phyloP scores from a whole-genome alignment of 2,329 filamentous ascomycete genomes.

The Cytospora leucostoma region DNA sequence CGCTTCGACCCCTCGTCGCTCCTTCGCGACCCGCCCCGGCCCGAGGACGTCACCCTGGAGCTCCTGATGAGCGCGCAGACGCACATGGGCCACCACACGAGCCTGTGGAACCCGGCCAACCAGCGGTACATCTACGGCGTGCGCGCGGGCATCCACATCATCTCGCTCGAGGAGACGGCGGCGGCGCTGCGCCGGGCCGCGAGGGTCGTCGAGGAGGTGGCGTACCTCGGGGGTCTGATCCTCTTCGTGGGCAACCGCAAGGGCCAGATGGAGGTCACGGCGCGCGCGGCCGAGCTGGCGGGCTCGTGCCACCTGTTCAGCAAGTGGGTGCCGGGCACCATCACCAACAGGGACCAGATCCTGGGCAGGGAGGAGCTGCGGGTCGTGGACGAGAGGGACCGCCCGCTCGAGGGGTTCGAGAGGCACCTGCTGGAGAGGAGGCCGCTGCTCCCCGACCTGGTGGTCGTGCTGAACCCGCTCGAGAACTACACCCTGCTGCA shows the following conservation, averaged over 20 bases:
- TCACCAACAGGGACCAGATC: slow-evolving; percentile 92
- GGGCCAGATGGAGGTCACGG: slow-evolving; percentile 79
- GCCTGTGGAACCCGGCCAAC: slow-evolving; percentile 93
- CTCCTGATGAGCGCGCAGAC: slow-evolving; percentile 84
- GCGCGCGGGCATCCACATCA: slow-evolving; percentile 86
- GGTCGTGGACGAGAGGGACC: slow-evolving; percentile 76
- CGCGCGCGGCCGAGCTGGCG: slow-evolving; percentile 76
- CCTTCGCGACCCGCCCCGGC: slow-evolving; percentile 70
- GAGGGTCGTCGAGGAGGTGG: slow-evolving; percentile 87
- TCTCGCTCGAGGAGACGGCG: slow-evolving; percentile 85
- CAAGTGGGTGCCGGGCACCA: slow-evolving; percentile 86
- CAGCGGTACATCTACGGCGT: slow-evolving; percentile 92
- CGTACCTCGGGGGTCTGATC: slow-evolving; percentile 78
- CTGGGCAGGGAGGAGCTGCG: slow-evolving; percentile 69
- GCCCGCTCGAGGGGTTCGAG: slow-evolving; percentile 61
- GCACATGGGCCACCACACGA: slow-evolving; percentile 88
- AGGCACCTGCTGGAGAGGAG: slow-evolving; percentile 62
- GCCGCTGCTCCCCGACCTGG: slow-evolving; percentile 81
- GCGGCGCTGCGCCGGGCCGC: slow-evolving; percentile 89
- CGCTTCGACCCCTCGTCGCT: slow-evolving; percentile 68
- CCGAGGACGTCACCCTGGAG: slow-evolving; percentile 84
- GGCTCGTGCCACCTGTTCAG: slow-evolving; percentile 86
- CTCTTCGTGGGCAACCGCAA: slow-evolving; percentile 87
- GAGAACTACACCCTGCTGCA: slow-evolving; percentile 91
- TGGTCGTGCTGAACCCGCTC: slow-evolving; percentile 87